phyloP scores from a whole-genome alignment of 768 basidiomycete genomes.

The Auricularia auricula-judae region DNA sequence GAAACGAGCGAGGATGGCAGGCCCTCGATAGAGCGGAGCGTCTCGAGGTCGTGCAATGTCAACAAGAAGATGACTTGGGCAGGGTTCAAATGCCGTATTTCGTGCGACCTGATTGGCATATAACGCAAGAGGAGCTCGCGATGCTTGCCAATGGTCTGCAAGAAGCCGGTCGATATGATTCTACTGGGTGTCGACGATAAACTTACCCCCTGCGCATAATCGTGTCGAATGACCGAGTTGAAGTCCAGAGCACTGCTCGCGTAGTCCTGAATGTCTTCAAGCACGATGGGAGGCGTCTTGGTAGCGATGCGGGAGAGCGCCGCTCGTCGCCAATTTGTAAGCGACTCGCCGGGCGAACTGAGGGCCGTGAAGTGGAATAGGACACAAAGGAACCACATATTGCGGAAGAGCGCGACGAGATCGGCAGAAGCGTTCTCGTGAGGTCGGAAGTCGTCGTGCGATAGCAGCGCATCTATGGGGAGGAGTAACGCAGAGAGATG shows the following conservation, averaged over 20 bases:
- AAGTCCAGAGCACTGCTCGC: constrained; percentile 86
- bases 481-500: constrained; percentile 81
- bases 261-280: constrained; percentile 73
- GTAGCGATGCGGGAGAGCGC: constrained; percentile 69
- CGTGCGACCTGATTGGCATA: constrained; percentile 52
- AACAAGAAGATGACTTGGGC: constrained; percentile 81
- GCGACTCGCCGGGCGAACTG: constrained; percentile 32
- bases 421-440: constrained; percentile 43
- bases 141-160: constrained; percentile 61
- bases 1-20: constrained; percentile 70
- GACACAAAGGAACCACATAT: constrained; percentile 88
- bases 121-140: constrained; percentile 50
- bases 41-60: constrained; percentile 80
- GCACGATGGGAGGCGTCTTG: constrained; percentile 77
- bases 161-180: neutral
- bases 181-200: neutral
- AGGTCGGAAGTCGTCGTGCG: constrained; percentile 57
- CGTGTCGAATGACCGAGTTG: constrained; percentile 79
- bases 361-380: constrained; percentile 67
- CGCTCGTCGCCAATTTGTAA: constrained; percentile 59
- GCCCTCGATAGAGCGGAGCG: constrained; percentile 70
- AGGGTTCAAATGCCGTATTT: constrained; percentile 63
- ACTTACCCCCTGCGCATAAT: constrained; percentile 66
- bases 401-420: constrained; percentile 71
- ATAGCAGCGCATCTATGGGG: constrained; percentile 80